Evolutionary conservation across 2,329 filamentous ascomycete genomes (phyloP).

Genomic region (Fusarium sp.): DNA sequence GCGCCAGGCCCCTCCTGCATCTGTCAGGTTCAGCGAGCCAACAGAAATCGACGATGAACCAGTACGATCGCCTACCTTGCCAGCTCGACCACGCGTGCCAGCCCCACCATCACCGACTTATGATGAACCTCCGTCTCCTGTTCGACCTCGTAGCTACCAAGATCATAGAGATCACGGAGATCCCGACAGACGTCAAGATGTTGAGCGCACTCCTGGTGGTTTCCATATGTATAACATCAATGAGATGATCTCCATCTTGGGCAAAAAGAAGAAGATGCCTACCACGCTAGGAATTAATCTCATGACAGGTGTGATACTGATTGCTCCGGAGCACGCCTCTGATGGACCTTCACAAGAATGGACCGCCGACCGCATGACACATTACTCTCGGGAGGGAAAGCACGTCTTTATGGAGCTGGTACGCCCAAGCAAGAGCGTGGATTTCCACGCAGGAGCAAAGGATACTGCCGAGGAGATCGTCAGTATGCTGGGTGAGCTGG

Average conservation of each 20-base stretch:
- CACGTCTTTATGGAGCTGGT: slow-evolving; percentile 97
- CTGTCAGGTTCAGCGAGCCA: slow-evolving; percentile 44
- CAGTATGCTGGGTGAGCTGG: slow-evolving; percentile 84
- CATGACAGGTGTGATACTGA: slow-evolving; percentile 86
- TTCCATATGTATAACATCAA: slow-evolving; percentile 98
- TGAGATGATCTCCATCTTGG: slow-evolving; percentile 97
- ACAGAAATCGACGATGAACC: slow-evolving; percentile 48
- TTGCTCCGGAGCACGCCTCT: slow-evolving; percentile 84
- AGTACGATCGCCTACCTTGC: slow-evolving; percentile 53
- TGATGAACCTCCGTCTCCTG: slow-evolving; percentile 38
- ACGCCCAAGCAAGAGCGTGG: slow-evolving; percentile 90
- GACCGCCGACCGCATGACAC: slow-evolving; percentile 94
- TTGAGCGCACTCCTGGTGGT: slow-evolving; percentile 73
- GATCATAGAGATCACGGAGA: slow-evolving; percentile 52
- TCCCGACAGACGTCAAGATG: slow-evolving; percentile 41
- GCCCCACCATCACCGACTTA: slow-evolving; percentile 39
- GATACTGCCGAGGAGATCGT: slow-evolving; percentile 97
- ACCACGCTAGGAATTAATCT: slow-evolving; percentile 96
- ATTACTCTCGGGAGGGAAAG: slow-evolving; percentile 97
- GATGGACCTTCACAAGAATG: slow-evolving; percentile 92
- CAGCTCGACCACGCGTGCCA: slow-evolving; percentile 49
- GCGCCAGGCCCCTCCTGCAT: slow-evolving; percentile 44
- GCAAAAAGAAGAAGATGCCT: slow-evolving; percentile 97
- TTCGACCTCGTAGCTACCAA: slow-evolving; percentile 34
- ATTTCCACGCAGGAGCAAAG: slow-evolving; percentile 97